Evolutionary conservation across 768 basidiomycete genomes (phyloP).

Genomic region (Boletus subcaerulescens): DNA sequence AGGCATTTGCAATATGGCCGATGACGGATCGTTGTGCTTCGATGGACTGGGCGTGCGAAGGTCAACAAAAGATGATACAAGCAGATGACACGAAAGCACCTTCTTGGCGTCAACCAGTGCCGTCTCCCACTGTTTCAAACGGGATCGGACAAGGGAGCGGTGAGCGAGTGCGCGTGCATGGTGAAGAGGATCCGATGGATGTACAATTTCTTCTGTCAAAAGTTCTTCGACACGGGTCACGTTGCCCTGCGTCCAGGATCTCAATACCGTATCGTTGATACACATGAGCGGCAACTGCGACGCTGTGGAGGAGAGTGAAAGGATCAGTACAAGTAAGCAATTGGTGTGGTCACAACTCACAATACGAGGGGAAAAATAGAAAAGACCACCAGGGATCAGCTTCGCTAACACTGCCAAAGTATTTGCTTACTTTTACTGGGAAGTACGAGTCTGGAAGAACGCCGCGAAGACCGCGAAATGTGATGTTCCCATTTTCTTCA

Average conservation of each 20-base stretch:
- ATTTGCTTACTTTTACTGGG: neutral
- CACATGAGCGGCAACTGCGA: neutral
- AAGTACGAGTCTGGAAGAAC: neutral
- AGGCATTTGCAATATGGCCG: neutral
- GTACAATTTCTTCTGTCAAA: slow-evolving; percentile 1
- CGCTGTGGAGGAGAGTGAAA: neutral
- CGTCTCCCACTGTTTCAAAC: neutral
- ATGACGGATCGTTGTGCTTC: neutral
- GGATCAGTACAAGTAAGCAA: neutral
- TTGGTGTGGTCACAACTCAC: neutral
- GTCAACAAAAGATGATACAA: neutral
- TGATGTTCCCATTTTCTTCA: neutral
- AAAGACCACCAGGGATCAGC: neutral
- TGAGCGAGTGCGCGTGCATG: neutral
- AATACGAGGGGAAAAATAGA: neutral
- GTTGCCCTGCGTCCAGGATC: neutral
- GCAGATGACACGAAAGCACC: neutral
- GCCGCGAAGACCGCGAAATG: neutral
- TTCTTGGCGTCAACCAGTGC: slow-evolving; percentile 1
- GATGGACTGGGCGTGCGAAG: neutral
- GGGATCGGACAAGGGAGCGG: neutral
- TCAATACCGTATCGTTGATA: neutral
- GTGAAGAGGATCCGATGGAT: neutral
- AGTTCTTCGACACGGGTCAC: neutral
- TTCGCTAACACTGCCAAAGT: neutral